phyloP scores from a whole-genome alignment of 176 grass and related monocot species.

The Thinopyrum elongatum region DNA sequence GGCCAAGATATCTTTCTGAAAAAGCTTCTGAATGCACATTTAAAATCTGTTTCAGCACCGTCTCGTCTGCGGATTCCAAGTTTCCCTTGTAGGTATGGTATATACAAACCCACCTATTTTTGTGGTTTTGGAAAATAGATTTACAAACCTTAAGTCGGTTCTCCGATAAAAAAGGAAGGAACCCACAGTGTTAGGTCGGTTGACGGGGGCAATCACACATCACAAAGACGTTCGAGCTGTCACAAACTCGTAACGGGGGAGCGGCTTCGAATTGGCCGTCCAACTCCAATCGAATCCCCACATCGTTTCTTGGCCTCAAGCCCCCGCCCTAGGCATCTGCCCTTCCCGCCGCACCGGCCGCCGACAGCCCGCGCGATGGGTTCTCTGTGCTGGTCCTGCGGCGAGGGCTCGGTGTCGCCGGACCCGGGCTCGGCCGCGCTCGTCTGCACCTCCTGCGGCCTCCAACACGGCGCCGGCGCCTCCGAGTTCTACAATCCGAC shows the following conservation, averaged over 20 bases:
- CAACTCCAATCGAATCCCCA: not conserved
- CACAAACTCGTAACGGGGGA: not conserved
- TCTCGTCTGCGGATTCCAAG: not conserved
- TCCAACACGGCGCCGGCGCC: slow-evolving; percentile 15
- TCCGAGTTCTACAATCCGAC: slow-evolving; percentile 24
- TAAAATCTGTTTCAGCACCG: no score
- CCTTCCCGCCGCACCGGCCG: not conserved
- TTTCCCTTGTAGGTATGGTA: not conserved
- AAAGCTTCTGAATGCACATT: no score
- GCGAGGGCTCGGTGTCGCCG: not conserved
- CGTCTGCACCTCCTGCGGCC: slow-evolving; percentile 44
- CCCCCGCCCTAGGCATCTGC: not conserved
- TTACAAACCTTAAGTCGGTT: not conserved
- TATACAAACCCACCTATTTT: not conserved
- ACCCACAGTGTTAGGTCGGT: not conserved
- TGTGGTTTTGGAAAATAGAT: not conserved
- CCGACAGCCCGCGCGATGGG: slow-evolving; percentile 22
- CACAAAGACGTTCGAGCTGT: not conserved
- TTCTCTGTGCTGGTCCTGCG: slow-evolving; percentile 26
- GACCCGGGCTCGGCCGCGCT: slow-evolving; percentile 37
- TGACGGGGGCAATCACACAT: not conserved
- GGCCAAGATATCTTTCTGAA: no score
- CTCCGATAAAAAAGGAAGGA: no score
- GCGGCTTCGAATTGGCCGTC: not conserved
- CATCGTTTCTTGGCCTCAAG: not conserved